Conservation (phyloP, 257 asterid species). For the Primulina huaijiensis region DNA sequence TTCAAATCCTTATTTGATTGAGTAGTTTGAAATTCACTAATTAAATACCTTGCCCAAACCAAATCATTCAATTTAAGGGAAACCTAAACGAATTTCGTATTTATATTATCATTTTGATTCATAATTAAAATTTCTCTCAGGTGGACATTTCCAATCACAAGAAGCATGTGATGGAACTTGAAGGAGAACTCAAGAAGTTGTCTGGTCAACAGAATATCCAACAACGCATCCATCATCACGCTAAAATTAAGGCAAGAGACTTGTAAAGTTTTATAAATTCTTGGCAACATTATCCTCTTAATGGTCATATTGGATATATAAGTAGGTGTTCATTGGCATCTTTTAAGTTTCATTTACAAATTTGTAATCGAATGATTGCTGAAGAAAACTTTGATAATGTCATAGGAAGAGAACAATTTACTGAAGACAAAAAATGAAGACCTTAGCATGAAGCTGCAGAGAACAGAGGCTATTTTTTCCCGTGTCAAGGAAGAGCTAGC, state of each 20-base stretch:
- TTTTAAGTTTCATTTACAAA: not conserved
- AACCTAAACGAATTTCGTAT: constrained; percentile 4
- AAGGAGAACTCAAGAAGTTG: constrained; percentile 68
- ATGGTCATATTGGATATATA: not conserved
- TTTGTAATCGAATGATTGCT: constrained; percentile 15
- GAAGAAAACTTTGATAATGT: constrained; percentile 21
- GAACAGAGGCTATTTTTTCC: constrained; percentile 61
- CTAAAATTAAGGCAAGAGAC: constrained; percentile 72
- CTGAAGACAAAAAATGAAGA: constrained; percentile 76
- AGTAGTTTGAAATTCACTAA: not conserved
- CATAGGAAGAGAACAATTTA: constrained; percentile 84
- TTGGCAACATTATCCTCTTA: not conserved
- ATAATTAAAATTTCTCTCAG: constrained; percentile 37
- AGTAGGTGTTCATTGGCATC: not conserved
- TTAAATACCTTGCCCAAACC: not conserved
- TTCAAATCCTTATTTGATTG: too few species aligned
- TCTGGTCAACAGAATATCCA: constrained; percentile 95
- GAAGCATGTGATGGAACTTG: constrained; percentile 70
- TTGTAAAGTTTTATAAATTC: not conserved
- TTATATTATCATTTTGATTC: constrained; percentile 18
- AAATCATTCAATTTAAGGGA: not conserved
- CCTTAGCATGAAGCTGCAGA: constrained; percentile 61
- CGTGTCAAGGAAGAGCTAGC: constrained; percentile 83
- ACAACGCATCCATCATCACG: constrained; percentile 97
- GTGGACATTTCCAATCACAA: constrained; percentile 58